phyloP scores from a whole-genome alignment of 176 grass and related monocot species.

The Phragmites australis region DNA sequence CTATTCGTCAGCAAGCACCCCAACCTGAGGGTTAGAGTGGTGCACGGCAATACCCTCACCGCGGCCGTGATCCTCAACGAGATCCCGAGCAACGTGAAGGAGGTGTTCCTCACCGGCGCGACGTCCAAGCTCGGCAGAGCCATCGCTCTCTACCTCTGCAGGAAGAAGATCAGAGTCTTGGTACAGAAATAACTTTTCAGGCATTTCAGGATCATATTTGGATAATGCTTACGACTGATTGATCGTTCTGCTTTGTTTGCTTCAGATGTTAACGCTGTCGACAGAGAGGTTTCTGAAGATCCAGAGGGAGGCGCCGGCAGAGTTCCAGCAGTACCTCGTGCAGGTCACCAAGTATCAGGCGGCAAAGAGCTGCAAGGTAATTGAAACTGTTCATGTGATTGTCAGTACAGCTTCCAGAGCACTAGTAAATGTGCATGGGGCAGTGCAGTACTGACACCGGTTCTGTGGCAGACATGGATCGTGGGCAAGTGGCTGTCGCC shows the following conservation, averaged over 20 bases:
- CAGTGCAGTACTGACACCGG: not conserved
- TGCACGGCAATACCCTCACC: constrained; percentile 95
- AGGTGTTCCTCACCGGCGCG: constrained; percentile 88
- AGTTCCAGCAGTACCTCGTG: constrained; percentile 71
- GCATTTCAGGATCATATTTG: not conserved
- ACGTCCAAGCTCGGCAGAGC: constrained; percentile 92
- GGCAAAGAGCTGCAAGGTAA: constrained; percentile 79
- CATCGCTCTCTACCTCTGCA: constrained; percentile 86
- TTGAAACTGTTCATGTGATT: not conserved
- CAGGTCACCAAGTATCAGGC: constrained; percentile 92
- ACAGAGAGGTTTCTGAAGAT: constrained; percentile 78
- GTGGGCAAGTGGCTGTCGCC: constrained; percentile 89
- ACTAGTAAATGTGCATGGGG: too few relatives aligned
- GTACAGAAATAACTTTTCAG: constrained; percentile 19
- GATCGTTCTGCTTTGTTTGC: not conserved
- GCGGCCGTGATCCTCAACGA: constrained; percentile 89
- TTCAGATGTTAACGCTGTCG: constrained; percentile 85
- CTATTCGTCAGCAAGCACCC: constrained; percentile 78
- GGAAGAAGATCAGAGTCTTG: constrained; percentile 73
- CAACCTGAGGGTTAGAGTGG: constrained; percentile 70
- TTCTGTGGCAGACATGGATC: constrained; percentile 70
- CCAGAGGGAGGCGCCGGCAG: constrained; percentile 68
- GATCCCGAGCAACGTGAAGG: constrained; percentile 61
- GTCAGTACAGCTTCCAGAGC: not conserved
- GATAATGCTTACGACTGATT: not conserved